These are phyloP conservation scores for Arbutus unedo DNA, from an alignment of 148 eudicot genomes.

Conservation along the genomic window DNA sequence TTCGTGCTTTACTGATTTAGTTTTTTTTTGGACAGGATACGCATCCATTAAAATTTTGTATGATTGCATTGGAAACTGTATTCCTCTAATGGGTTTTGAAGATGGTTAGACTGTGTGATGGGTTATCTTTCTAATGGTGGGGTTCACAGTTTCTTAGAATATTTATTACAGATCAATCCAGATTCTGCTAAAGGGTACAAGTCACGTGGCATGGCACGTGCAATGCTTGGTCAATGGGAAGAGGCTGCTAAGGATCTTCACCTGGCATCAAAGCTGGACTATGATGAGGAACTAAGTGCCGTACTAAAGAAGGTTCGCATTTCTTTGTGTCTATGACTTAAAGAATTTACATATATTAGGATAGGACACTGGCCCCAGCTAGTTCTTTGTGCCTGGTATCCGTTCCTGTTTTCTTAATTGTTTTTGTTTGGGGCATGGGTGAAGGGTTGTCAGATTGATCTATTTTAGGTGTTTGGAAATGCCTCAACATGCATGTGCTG, in stretches of 20 bases:
- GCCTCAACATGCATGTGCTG: neutral
- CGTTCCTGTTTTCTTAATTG: neutral
- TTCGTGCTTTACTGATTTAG: neutral
- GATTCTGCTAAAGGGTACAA: conserved; percentile 94
- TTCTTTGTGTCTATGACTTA: neutral
- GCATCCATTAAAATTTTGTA: neutral
- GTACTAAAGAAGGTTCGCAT: conserved; percentile 61
- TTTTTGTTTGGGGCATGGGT: neutral
- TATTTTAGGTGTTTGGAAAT: neutral
- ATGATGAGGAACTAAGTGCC: conserved; percentile 72
- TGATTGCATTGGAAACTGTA: neutral
- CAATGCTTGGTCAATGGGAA: conserved; percentile 93
- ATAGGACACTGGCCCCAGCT: neutral
- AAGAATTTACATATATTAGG: neutral
- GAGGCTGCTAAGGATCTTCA: conserved; percentile 94
- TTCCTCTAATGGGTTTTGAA: neutral
- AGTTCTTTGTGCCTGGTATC: neutral
- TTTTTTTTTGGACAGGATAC: neutral
- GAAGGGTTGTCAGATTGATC: neutral
- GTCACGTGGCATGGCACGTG: conserved; percentile 80
- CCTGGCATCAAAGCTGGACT: conserved; percentile 75
- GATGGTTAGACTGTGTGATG: conserved; percentile 7
- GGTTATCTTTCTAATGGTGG: neutral
- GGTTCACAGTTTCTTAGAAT: neutral
- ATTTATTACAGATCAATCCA: conserved; percentile 63